phyloP scores from a whole-genome alignment of 192 early-diverging fungal species.

The Hyaloraphidium curvatum region DNA sequence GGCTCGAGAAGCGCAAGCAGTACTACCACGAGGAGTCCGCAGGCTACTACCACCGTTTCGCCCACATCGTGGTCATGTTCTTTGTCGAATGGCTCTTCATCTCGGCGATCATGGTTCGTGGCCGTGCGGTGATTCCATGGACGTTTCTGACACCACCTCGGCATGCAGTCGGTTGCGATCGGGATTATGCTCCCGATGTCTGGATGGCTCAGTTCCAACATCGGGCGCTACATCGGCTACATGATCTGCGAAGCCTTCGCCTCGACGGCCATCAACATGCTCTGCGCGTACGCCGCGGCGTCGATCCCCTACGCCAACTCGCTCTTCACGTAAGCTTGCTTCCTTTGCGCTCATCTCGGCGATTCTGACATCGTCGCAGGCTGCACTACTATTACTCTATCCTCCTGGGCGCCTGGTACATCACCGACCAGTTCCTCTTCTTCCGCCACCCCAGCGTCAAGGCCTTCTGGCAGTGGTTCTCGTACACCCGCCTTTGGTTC shows the following conservation, averaged over 20 bases:
- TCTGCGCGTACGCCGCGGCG: constrained; percentile 2
- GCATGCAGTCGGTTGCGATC: background rate
- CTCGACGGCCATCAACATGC: background rate
- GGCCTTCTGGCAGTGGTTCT: too few species aligned
- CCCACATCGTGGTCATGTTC: background rate
- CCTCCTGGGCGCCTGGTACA: background rate
- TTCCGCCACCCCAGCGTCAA: too few species aligned
- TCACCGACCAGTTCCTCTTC: background rate
- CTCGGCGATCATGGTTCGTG: background rate
- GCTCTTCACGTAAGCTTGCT: too few species aligned
- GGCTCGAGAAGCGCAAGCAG: constrained; percentile 1
- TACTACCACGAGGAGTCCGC: constrained; percentile 4
- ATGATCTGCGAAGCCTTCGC: background rate
- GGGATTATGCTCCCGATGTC: background rate
- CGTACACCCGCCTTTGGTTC: background rate
- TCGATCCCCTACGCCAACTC: constrained; percentile 3
- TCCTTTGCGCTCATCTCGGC: too few species aligned
- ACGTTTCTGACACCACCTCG: background rate
- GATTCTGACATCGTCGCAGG: too few species aligned
- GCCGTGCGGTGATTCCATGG: background rate
- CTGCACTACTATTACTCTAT: background rate
- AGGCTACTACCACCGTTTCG: constrained; percentile 1
- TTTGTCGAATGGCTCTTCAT: background rate
- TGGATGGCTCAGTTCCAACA: background rate
- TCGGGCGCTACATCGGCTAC: background rate